These are phyloP conservation scores for Parathielavia appendiculata DNA, from an alignment of 495 filamentous ascomycete species.

Conservation along the genomic window DNA sequence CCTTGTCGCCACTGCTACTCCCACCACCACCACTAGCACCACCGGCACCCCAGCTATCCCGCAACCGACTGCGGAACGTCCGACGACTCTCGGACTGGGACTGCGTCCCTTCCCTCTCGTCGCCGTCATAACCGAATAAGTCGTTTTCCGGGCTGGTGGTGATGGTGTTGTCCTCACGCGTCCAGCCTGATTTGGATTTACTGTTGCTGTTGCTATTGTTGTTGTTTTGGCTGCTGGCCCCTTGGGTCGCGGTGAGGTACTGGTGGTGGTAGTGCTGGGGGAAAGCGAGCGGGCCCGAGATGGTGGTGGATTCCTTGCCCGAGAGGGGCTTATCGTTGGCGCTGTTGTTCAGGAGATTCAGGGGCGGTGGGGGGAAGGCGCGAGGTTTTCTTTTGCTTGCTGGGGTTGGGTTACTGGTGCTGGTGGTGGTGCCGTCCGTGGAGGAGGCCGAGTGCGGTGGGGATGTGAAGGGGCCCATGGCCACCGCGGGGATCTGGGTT, in stretches of 20 bases:
- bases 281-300: conserved; percentile 26
- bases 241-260: neutral
- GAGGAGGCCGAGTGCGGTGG: conserved; percentile 3
- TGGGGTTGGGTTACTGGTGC: neutral
- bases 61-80: neutral
- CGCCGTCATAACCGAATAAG: neutral
- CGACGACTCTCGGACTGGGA: neutral
- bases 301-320: conserved; percentile 21
- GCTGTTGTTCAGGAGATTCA: conserved; percentile 5
- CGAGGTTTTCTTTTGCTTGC: neutral
- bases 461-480: conserved; percentile 2
- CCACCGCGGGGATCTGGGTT: neutral
- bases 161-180: neutral
- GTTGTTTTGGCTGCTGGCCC: neutral
- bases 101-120: neutral
- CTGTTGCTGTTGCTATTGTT: neutral
- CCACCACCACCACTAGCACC: neutral
- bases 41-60: neutral
- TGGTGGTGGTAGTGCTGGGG: conserved; percentile 16
- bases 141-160: neutral
- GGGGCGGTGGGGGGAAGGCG: conserved; percentile 5
- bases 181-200: neutral
- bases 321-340: conserved; percentile 14
- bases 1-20: neutral
- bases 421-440: conserved; percentile 1